Evolutionary conservation across 257 asterid species (phyloP).

Genomic region (Ballota nigra): DNA sequence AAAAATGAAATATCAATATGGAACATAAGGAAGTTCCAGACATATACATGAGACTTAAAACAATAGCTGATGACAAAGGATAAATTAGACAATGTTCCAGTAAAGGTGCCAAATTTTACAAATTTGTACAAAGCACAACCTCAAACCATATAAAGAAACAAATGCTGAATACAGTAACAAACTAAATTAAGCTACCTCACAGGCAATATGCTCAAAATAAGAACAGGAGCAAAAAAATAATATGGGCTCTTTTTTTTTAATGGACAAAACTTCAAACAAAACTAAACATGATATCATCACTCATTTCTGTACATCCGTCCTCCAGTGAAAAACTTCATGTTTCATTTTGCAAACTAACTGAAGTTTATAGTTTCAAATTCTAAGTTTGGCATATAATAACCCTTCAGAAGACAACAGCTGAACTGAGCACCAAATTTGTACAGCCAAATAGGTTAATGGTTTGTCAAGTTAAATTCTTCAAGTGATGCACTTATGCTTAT

Average conservation of each 20-base stretch:
- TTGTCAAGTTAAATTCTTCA: constrained; percentile 10
- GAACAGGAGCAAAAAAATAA: not conserved
- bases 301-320: not conserved
- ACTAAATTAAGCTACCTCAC: not conserved
- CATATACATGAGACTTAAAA: not conserved
- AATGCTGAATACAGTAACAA: constrained; percentile 1
- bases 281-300: not conserved
- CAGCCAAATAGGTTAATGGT: not conserved
- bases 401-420: constrained; percentile 8
- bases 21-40: not conserved
- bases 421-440: not conserved
- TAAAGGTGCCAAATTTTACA: not conserved
- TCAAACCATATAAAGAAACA: not conserved
- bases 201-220: not conserved
- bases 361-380: not conserved
- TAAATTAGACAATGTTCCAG: not conserved
- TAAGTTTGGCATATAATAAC: not conserved
- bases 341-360: not conserved
- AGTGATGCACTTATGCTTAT: constrained; percentile 2
- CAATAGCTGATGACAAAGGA: not conserved
- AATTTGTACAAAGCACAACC: not conserved
- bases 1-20: not conserved
- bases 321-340: not conserved
- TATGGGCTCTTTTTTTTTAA: not conserved
- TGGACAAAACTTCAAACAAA: not conserved